phyloP scores from a whole-genome alignment of 176 grass and related monocot species.

The Oryza officinalis region DNA sequence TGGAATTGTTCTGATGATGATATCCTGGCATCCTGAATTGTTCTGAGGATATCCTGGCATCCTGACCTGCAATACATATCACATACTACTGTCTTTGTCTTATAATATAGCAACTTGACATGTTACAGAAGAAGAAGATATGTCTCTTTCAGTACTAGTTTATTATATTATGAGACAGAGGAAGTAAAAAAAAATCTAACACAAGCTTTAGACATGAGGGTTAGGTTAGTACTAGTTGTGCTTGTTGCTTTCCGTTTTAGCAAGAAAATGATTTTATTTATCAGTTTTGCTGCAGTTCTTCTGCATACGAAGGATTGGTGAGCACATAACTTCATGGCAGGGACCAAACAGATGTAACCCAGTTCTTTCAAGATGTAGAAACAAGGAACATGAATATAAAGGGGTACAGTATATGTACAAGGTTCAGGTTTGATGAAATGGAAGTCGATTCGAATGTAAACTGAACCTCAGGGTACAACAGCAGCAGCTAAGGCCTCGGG shows the following conservation, averaged over 20 bases:
- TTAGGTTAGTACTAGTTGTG: background rate
- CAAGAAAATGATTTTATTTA: background rate
- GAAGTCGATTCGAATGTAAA: background rate
- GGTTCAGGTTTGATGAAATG: constrained; percentile 16
- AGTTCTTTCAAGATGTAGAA: background rate
- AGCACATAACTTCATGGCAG: no score
- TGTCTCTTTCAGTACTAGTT: no score
- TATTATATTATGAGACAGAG: no score
- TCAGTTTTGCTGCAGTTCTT: background rate
- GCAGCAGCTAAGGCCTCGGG: background rate
- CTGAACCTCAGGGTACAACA: constrained; percentile 27
- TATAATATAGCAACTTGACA: no score
- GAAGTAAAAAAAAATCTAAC: background rate
- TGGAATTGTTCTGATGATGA: constrained; percentile 28
- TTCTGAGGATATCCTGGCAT: constrained; percentile 31
- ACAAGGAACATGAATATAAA: background rate
- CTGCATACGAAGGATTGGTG: background rate
- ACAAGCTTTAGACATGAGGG: background rate
- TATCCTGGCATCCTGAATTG: background rate
- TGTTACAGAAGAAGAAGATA: no score
- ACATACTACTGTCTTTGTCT: background rate
- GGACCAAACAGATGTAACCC: no score
- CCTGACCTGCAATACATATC: background rate
- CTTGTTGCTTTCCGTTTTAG: background rate
- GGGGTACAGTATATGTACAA: background rate